A percentile compares a stretch with the other conserved stretches of the same genome.
These are phyloP conservation scores for Citrus unshiu DNA, from an alignment of 345 rosid genomes.

Conservation along the genomic window DNA sequence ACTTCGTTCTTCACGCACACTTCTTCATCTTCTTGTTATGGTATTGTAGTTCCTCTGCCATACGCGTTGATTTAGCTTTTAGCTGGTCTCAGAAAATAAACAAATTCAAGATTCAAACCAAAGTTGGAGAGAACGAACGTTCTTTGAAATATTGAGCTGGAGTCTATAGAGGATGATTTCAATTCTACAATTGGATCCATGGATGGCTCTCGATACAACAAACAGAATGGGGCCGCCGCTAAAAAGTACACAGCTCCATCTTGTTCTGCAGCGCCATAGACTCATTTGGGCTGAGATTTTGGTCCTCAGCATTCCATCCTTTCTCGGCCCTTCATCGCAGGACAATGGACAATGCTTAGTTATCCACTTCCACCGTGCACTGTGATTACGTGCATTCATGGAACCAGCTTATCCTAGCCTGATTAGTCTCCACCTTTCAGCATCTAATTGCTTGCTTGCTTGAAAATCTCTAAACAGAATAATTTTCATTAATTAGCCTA, in stretches of 20 bases:
- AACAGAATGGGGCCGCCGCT: slow-evolving; percentile 71
- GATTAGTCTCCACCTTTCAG: no score
- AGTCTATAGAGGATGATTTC: slow-evolving; percentile 68
- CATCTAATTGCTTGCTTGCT: no score
- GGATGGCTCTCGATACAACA: slow-evolving; percentile 43
- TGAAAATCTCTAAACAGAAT: no score
- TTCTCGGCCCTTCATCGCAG: no score
- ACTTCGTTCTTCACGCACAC: no score
- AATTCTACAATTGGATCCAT: slow-evolving; percentile 66
- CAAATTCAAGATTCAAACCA: slow-evolving; percentile 77
- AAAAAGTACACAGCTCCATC: slow-evolving; percentile 75
- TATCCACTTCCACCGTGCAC: no score
- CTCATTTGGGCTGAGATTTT: slow-evolving; percentile 82
- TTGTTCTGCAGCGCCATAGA: slow-evolving; percentile 72
- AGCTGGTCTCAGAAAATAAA: slow-evolving; percentile 43
- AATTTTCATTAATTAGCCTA: no score
- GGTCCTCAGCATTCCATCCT: slow-evolving; percentile 62
- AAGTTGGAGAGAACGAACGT: slow-evolving; percentile 52
- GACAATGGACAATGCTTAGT: no score
- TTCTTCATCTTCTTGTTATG: slow-evolving; percentile 8
- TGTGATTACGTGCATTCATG: no score
- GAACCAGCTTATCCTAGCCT: no score
- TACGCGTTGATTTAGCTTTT: slow-evolving; percentile 37
- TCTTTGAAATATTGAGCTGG: slow-evolving; percentile 50
- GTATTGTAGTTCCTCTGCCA: slow-evolving; percentile 66